phyloP scores from a whole-genome alignment of 176 grass and related monocot species.

The Areca catechu region DNA sequence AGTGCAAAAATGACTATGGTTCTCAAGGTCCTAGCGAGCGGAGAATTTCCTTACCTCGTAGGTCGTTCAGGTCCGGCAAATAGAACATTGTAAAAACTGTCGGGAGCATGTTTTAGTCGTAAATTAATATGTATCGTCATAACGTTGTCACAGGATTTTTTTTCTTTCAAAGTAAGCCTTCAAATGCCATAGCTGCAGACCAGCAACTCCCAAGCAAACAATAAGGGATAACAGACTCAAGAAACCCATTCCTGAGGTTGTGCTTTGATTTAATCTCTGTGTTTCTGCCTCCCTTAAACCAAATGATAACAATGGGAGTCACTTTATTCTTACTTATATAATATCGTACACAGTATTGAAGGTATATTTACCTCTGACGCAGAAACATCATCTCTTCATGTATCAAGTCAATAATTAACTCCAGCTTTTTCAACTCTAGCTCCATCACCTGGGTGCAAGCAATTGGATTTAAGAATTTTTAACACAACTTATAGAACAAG shows the following conservation, averaged over 20 bases:
- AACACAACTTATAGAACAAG: background rate
- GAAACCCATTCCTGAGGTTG: slow-evolving; percentile 24
- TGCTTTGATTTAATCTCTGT: slow-evolving; percentile 39
- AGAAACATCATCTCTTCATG: slow-evolving; percentile 53
- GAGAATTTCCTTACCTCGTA: too few relatives aligned
- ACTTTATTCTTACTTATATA: too few relatives aligned
- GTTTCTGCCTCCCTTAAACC: slow-evolving; percentile 31
- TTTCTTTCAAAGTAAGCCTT: slow-evolving; percentile 45
- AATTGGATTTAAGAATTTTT: background rate
- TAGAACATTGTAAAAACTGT: too few relatives aligned
- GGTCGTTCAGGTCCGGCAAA: too few relatives aligned
- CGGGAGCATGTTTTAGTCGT: too few relatives aligned
- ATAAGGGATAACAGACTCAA: slow-evolving; percentile 36
- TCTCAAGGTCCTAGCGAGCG: too few relatives aligned
- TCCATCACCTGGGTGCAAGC: slow-evolving; percentile 21
- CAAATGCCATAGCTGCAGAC: slow-evolving; percentile 44
- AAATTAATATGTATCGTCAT: too few relatives aligned
- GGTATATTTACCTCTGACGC: slow-evolving; percentile 17
- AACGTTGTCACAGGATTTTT: slow-evolving; percentile 20
- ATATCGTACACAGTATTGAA: background rate
- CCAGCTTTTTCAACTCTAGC: slow-evolving; percentile 45
- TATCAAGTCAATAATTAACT: slow-evolving; percentile 33
- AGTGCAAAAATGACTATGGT: too few relatives aligned
- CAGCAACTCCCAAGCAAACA: slow-evolving; percentile 39
- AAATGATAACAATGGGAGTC: too few relatives aligned